Evolutionary conservation across 768 basidiomycete species (phyloP).

Genomic region (Tricholoma terreum): DNA sequence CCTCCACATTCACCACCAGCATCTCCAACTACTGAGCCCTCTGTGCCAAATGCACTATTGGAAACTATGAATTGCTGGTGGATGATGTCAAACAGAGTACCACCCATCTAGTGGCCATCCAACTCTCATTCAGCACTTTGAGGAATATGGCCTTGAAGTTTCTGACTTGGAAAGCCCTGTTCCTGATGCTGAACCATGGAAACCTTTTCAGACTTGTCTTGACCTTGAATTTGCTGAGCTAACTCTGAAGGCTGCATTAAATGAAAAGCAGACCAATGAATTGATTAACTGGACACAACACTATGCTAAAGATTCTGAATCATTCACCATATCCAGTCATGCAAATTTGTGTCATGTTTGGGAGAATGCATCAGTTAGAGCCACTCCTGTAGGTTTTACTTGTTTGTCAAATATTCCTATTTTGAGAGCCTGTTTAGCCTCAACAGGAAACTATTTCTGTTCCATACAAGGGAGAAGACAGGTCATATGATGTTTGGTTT

Average conservation of each 20-base stretch:
- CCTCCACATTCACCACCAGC: too few species aligned
- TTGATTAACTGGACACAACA: slow-evolving; percentile 18
- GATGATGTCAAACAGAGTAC: slow-evolving; percentile 14
- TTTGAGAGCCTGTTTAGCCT: neutral
- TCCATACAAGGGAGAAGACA: slow-evolving; percentile 2
- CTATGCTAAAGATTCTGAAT: neutral
- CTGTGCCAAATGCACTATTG: too few species aligned
- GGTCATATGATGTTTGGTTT: slow-evolving; percentile 4
- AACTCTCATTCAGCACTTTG: slow-evolving; percentile 10
- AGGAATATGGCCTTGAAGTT: slow-evolving; percentile 4
- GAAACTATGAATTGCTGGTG: too few species aligned
- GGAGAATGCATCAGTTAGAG: neutral
- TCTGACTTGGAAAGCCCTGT: neutral
- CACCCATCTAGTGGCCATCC: slow-evolving; percentile 18
- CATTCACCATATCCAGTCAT: slow-evolving; percentile 3
- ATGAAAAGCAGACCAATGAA: slow-evolving; percentile 10
- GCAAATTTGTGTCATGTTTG: slow-evolving; percentile 1
- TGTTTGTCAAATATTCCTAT: neutral
- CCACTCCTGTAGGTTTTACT: neutral
- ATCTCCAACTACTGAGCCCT: too few species aligned
- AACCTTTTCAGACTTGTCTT: slow-evolving; percentile 19
- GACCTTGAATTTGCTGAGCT: slow-evolving; percentile 29
- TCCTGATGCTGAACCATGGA: slow-evolving; percentile 20
- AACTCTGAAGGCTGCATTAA: slow-evolving; percentile 19
- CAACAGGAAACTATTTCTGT: neutral